Evolutionary conservation across 2,329 filamentous ascomycete species (phyloP).

Genomic region (Paecilomyces sp.): DNA sequence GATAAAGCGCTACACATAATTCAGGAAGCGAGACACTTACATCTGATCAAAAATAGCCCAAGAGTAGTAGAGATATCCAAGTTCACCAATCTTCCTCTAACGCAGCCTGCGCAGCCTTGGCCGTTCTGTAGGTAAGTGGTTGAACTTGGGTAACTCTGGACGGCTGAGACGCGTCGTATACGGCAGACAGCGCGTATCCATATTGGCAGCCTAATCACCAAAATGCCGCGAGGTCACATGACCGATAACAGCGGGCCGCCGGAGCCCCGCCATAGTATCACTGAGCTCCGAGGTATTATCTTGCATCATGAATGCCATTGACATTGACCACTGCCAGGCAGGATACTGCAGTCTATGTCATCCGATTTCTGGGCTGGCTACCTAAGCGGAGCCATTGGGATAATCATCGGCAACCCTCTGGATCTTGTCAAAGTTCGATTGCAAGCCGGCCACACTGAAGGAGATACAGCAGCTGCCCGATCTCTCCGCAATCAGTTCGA

Average conservation of each 20-base stretch:
- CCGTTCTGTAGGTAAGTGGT: neutral
- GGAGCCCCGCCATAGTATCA: neutral
- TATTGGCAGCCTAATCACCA: slow-evolving; percentile 4
- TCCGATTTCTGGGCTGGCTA: slow-evolving; percentile 94
- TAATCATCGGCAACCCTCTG: slow-evolving; percentile 82
- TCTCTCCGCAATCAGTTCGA: slow-evolving; percentile 25
- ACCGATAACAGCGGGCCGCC: neutral
- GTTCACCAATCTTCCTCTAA: neutral
- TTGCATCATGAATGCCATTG: neutral
- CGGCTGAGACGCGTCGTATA: neutral
- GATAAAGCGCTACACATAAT: neutral
- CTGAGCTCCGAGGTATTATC: neutral
- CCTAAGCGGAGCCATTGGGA: slow-evolving; percentile 75
- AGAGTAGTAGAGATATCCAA: neutral
- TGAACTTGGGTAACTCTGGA: neutral
- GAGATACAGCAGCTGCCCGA: slow-evolving; percentile 15
- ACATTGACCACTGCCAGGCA: neutral
- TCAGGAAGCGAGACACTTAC: slow-evolving; percentile 1
- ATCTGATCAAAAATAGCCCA: slow-evolving; percentile 2
- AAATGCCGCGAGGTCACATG: slow-evolving; percentile 18
- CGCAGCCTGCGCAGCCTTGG: slow-evolving; percentile 1
- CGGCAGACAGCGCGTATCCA: slow-evolving; percentile 3
- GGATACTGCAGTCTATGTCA: slow-evolving; percentile 50
- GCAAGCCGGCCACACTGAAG: slow-evolving; percentile 52
- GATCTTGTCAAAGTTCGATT: slow-evolving; percentile 73